These are phyloP conservation scores for Suhomyces bokatorum DNA, from an alignment of 1,139 yeast genomes.

Conservation along the genomic window DNA sequence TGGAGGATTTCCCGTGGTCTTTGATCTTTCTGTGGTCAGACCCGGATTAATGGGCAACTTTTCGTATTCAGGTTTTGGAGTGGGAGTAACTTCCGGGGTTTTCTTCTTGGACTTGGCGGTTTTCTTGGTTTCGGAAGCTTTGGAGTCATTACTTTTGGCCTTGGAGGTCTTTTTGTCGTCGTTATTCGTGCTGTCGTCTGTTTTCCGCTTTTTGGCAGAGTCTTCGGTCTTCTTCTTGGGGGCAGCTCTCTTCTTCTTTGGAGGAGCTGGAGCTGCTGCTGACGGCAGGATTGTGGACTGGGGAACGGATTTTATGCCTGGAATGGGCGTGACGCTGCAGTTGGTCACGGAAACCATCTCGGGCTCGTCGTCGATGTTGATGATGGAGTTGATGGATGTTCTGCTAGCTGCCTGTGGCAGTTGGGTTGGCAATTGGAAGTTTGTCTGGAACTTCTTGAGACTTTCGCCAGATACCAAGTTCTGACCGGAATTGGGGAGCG, in stretches of 20 bases:
- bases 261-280: constrained; percentile 9
- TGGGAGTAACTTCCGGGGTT: constrained; percentile 9
- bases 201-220: constrained; percentile 16
- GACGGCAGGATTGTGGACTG: constrained; percentile 5
- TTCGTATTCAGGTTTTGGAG: constrained; percentile 23
- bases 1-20: constrained; percentile 6
- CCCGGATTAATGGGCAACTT: constrained; percentile 19
- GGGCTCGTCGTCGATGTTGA: constrained; percentile 35
- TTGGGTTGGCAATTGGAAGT: constrained; percentile 18
- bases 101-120: constrained; percentile 13
- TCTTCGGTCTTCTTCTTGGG: constrained; percentile 19
- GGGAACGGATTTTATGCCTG: not conserved
- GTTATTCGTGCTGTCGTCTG: constrained; percentile 16
- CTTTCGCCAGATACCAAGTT: constrained; percentile 21
- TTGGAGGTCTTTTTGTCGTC: constrained; percentile 10
- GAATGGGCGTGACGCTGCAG: not conserved
- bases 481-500: not conserved
- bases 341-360: constrained; percentile 9
- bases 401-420: constrained; percentile 18
- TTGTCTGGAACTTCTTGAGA: constrained; percentile 36
- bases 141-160: constrained; percentile 9
- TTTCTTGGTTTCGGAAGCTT: constrained; percentile 13
- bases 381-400: constrained; percentile 41
- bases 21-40: constrained; percentile 23
- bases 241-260: constrained; percentile 16